Evolutionary conservation across 2,329 filamentous ascomycete genomes (phyloP), one percentile per base, ranked within the genome.

Genomic region (Atkinsonella hypoxylon): DNA sequence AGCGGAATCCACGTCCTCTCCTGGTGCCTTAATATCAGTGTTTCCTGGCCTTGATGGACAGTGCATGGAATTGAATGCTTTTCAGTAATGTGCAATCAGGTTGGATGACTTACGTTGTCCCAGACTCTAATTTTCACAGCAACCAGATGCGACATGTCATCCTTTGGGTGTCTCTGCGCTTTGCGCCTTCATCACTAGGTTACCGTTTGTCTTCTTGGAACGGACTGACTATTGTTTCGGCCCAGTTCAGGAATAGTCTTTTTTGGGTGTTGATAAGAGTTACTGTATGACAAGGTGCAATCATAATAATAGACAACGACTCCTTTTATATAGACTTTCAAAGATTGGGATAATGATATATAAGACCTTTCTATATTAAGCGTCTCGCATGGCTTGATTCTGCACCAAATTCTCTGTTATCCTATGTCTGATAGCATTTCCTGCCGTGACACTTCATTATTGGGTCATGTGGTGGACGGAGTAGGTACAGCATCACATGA

Each of bases 401-500:
- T 26, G 26, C 7, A 26, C 26, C 26, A 26, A 26, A 7, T 8
- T 26, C 26, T 26, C 26, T 26, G 26, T n/a, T 22, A 42, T 42
- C 40, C 2, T 22, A 18, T 4, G n/a, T n/a, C 40, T 18, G 10
- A 22, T 22, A 22, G 12, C 22, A 42, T 42, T 42, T 26, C 46
- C 5, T 34, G 5, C 11, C 12, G 30, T 46, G 44, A 46, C 34
- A 36, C 4, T 36, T 36, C 11, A 15, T 12, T 36, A 15, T 7
- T 36, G 10, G 4, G 32, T 15, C 9, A 36, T 36, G 34, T 36
- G 26, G 6, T 5, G 15, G 34, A 36, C 3, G 10, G 2, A 10
- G 34, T 22, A 41, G 55, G 38, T 7, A 55, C 54, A 55, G 53
- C 57, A 54, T 66, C 64, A 66, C 62, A 62, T 64, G 64, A 64